Conservation (phyloP, 2,329 filamentous ascomycete genomes). For the Aspergillus sp. region DNA sequence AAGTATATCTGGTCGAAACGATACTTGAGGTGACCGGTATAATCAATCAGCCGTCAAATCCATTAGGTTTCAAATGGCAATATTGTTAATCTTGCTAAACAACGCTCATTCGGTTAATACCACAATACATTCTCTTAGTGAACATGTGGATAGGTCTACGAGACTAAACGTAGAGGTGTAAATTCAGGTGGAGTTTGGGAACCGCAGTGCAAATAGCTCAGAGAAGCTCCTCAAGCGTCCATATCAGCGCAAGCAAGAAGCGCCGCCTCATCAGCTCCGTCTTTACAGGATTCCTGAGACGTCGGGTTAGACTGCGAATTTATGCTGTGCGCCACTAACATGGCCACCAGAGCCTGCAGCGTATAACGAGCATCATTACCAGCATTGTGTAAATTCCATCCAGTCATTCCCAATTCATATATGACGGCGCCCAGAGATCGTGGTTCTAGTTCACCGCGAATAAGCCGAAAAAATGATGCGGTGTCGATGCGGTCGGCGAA, state of each 20-base stretch:
- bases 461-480: conserved; percentile 65
- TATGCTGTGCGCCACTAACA: conserved; percentile 32
- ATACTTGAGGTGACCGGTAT: too few relatives aligned
- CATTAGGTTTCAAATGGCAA: too few relatives aligned
- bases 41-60: too few relatives aligned
- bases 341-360: conserved; percentile 68
- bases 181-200: too few relatives aligned
- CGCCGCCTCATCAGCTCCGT: not conserved
- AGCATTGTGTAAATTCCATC: conserved; percentile 75
- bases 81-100: too few relatives aligned
- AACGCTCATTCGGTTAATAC: too few relatives aligned
- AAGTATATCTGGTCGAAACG: too few relatives aligned
- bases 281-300: not conserved
- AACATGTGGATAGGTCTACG: too few relatives aligned
- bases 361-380: conserved; percentile 85
- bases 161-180: not conserved
- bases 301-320: not conserved
- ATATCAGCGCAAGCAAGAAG: not conserved
- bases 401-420: conserved; percentile 60
- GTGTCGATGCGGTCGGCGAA: conserved; percentile 72
- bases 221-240: not conserved
- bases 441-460: conserved; percentile 54
- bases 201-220: not conserved
- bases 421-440: conserved; percentile 64
- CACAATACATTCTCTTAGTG: too few relatives aligned